Conservation (phyloP, 1,139 yeast species). For the Taiozyma sp. region DNA sequence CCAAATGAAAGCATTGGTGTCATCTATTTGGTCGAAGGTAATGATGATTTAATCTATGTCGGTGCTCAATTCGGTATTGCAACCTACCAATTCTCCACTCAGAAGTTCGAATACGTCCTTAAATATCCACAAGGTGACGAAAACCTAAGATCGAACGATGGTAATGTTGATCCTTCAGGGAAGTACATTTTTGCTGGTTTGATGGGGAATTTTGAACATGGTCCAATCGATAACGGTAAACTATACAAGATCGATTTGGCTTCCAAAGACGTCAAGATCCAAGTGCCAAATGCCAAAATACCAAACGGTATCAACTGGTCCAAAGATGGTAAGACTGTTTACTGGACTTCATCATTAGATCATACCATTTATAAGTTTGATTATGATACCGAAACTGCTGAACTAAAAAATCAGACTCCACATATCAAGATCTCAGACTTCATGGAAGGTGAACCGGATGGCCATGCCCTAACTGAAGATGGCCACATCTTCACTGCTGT, state of each 20-base stretch:
- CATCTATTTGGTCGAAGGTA: slow-evolving; percentile 47
- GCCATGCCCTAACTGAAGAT: slow-evolving; percentile 57
- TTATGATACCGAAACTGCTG: slow-evolving; percentile 45
- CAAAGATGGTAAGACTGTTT: slow-evolving; percentile 44
- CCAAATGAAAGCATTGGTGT: slow-evolving; percentile 52
- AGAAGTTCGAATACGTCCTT: slow-evolving; percentile 38
- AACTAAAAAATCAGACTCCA: slow-evolving; percentile 38
- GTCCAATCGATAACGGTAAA: slow-evolving; percentile 31
- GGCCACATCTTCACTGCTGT: slow-evolving; percentile 69
- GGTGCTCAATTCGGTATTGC: slow-evolving; percentile 60
- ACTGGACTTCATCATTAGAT: slow-evolving; percentile 69
- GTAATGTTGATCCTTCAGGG: slow-evolving; percentile 66
- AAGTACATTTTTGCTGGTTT: slow-evolving; percentile 62
- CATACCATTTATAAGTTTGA: slow-evolving; percentile 58
- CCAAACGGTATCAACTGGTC: slow-evolving; percentile 83
- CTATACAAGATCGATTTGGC: slow-evolving; percentile 28
- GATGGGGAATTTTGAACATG: slow-evolving; percentile 55
- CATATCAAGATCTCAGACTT: slow-evolving; percentile 38
- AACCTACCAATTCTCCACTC: slow-evolving; percentile 39
- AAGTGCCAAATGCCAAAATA: slow-evolving; percentile 39
- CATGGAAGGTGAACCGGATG: slow-evolving; percentile 70
- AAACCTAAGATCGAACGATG: slow-evolving; percentile 65
- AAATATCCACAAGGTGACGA: slow-evolving; percentile 36
- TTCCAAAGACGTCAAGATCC: slow-evolving; percentile 23
- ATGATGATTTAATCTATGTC: slow-evolving; percentile 38